A percentile compares a stretch with the other conserved stretches of the same genome.
Evolutionary conservation across 1,284 basidiomycete genomes (phyloP).

Genomic region (Stereum hirsutum): DNA sequence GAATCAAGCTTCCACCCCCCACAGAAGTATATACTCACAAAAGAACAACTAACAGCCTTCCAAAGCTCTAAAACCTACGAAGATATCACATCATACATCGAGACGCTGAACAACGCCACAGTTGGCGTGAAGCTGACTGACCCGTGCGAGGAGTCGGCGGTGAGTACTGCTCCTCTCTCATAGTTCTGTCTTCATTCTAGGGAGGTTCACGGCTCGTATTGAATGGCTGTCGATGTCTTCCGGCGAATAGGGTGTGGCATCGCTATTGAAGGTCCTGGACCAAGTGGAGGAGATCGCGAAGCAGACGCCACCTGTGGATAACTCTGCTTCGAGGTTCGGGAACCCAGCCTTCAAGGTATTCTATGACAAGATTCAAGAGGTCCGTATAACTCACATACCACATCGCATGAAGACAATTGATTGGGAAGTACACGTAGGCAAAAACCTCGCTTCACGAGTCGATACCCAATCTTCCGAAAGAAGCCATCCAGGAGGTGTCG

Average conservation of each 20-base stretch:
- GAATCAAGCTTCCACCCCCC: slow-evolving; percentile 25
- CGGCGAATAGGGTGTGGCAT: slow-evolving; percentile 49
- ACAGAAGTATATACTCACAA: slow-evolving; percentile 74
- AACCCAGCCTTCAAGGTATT: slow-evolving; percentile 95
- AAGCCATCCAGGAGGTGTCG: slow-evolving; percentile 59
- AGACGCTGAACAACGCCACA: slow-evolving; percentile 70
- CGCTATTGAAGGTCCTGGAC: slow-evolving; percentile 58
- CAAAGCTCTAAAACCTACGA: slow-evolving; percentile 67
- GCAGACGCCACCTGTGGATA: slow-evolving; percentile 81
- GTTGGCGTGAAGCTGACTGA: slow-evolving; percentile 74
- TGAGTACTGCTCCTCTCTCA: slow-evolving; percentile 25
- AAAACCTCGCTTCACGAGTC: slow-evolving; percentile 44
- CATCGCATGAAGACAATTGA: background rate
- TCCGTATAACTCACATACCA: slow-evolving; percentile 21
- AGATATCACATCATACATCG: slow-evolving; percentile 67
- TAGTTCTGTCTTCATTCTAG: slow-evolving; percentile 3
- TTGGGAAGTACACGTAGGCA: slow-evolving; percentile 18
- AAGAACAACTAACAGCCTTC: slow-evolving; percentile 78
- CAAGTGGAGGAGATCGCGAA: slow-evolving; percentile 59
- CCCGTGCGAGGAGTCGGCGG: slow-evolving; percentile 44
- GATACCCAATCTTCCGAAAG: slow-evolving; percentile 49
- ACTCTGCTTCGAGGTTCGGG: slow-evolving; percentile 89
- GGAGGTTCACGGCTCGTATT: slow-evolving; percentile 6
- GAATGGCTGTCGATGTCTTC: slow-evolving; percentile 1
- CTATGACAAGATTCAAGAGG: slow-evolving; percentile 75